phyloP scores from a whole-genome alignment of 495 filamentous ascomycete species.

The Xylaria acuta region DNA sequence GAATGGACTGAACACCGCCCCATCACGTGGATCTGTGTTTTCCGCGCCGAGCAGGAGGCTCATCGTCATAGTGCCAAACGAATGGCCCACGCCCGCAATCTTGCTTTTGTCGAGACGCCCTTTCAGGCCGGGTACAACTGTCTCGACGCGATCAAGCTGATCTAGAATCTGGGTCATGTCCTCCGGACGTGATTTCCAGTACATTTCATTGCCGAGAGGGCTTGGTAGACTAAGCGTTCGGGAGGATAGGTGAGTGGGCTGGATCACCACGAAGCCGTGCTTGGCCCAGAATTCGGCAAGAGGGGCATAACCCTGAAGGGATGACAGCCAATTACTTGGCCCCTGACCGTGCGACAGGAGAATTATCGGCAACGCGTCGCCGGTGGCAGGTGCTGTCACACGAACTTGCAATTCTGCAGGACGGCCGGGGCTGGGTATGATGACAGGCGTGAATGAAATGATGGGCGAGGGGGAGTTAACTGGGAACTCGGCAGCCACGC shows the following conservation, averaged over 20 bases:
- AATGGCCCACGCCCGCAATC: constrained; percentile 52
- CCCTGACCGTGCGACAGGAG: constrained; percentile 47
- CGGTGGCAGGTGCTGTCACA: constrained; percentile 42
- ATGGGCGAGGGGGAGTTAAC: constrained; percentile 40
- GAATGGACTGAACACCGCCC: constrained; percentile 4
- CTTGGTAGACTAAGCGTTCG: constrained; percentile 36
- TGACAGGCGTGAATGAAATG: constrained; percentile 48
- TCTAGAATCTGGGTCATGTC: constrained; percentile 41
- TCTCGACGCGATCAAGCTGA: constrained; percentile 4
- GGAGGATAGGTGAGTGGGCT: constrained; percentile 55
- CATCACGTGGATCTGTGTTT: constrained; percentile 42
- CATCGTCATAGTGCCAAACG: constrained; percentile 47
- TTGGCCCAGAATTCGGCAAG: constrained; percentile 54
- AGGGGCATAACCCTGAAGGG: constrained; percentile 48
- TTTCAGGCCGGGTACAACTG: constrained; percentile 13
- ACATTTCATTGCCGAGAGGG: constrained; percentile 36
- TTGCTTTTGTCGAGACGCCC: constrained; percentile 40
- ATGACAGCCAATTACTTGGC: constrained; percentile 49
- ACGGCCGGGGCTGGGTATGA: constrained; percentile 40
- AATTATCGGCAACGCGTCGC: constrained; percentile 48
- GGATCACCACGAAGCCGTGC: constrained; percentile 55
- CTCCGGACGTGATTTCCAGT: constrained; percentile 44
- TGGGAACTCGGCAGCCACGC: constrained; percentile 48
- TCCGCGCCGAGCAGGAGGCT: constrained; percentile 46
- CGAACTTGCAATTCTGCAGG: constrained; percentile 42